phyloP scores from a whole-genome alignment of 2,329 filamentous ascomycete genomes.

The Trematosphaeria pertusa region DNA sequence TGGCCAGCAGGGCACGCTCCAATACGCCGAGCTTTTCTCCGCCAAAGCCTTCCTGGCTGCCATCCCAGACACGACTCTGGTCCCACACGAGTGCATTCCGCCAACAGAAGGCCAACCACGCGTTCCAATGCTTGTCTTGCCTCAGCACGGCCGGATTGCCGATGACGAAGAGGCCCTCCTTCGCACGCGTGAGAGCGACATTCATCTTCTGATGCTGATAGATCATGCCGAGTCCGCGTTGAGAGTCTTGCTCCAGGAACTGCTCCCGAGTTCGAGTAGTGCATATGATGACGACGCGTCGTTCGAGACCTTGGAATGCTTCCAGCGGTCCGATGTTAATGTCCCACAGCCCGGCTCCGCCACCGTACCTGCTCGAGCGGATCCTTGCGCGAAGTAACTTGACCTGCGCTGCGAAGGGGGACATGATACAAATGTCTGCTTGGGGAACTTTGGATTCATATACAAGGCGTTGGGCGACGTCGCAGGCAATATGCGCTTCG shows the following conservation, averaged over 20 bases:
- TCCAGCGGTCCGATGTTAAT: slow-evolving; percentile 56
- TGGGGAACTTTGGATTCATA: slow-evolving; percentile 31
- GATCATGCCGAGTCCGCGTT: slow-evolving; percentile 46
- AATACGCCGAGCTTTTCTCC: slow-evolving; percentile 29
- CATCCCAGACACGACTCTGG: slow-evolving; percentile 15
- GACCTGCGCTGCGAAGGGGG: slow-evolving; percentile 55
- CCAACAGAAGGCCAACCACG: slow-evolving; percentile 48
- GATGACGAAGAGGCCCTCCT: slow-evolving; percentile 52
- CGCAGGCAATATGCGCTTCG: slow-evolving; percentile 42
- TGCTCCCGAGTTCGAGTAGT: slow-evolving; percentile 48
- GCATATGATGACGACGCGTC: slow-evolving; percentile 53
- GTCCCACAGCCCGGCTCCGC: slow-evolving; percentile 35
- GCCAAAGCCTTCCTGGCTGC: slow-evolving; percentile 1
- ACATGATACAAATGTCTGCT: slow-evolving; percentile 53
- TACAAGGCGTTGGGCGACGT: slow-evolving; percentile 36
- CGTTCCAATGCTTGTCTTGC: slow-evolving; percentile 47
- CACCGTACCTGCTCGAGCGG: slow-evolving; percentile 24
- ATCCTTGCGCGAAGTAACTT: slow-evolving; percentile 47
- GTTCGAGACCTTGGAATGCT: slow-evolving; percentile 56
- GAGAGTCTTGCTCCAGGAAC: slow-evolving; percentile 42
- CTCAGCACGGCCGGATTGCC: slow-evolving; percentile 49
- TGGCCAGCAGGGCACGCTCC: slow-evolving; percentile 34
- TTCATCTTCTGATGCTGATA: slow-evolving; percentile 51
- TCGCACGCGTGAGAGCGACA: slow-evolving; percentile 54
- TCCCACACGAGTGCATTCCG: slow-evolving; percentile 45